phyloP scores from a whole-genome alignment of 306 rosid genomes.

The Boehmeria nivea region DNA sequence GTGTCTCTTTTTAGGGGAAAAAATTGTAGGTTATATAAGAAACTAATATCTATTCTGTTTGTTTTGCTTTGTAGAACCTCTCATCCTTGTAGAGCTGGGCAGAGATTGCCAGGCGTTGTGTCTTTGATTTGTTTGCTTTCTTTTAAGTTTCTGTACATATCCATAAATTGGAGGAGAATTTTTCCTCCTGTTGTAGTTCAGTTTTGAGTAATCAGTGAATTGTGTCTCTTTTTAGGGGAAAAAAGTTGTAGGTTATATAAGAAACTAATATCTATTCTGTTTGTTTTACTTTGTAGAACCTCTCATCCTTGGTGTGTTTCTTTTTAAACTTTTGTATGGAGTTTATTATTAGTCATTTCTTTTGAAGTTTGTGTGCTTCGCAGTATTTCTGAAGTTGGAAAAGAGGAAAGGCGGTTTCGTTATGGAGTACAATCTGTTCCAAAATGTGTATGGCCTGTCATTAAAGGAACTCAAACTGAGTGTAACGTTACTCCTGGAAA shows the following conservation, averaged over 20 bases:
- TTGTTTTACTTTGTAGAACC: no score
- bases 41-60: neutral
- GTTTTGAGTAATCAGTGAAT: neutral
- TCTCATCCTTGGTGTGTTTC: no score
- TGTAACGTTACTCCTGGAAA: slow-evolving; percentile 34
- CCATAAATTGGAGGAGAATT: no score
- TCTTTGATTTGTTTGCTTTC: no score
- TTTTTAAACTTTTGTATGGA: neutral
- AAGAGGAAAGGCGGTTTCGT: slow-evolving; percentile 28
- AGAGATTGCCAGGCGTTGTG: no score
- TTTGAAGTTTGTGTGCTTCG: slow-evolving; percentile 35
- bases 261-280: neutral
- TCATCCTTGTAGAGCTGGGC: no score
- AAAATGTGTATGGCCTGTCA: slow-evolving; percentile 41
- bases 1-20: slow-evolving; percentile 1
- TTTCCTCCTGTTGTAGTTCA: no score
- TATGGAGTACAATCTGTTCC: slow-evolving; percentile 39
- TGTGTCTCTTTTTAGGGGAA: slow-evolving; percentile 1
- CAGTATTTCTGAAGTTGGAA: slow-evolving; percentile 69
- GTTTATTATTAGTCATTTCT: slow-evolving; percentile 34
- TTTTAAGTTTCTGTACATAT: no score
- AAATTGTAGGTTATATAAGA: neutral
- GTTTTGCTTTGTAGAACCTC: no score
- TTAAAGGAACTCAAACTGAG: slow-evolving; percentile 27
- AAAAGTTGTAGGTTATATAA: neutral